Conservation (phyloP, 208 protist species). For the Vickermania ingenoplastis region DNA sequence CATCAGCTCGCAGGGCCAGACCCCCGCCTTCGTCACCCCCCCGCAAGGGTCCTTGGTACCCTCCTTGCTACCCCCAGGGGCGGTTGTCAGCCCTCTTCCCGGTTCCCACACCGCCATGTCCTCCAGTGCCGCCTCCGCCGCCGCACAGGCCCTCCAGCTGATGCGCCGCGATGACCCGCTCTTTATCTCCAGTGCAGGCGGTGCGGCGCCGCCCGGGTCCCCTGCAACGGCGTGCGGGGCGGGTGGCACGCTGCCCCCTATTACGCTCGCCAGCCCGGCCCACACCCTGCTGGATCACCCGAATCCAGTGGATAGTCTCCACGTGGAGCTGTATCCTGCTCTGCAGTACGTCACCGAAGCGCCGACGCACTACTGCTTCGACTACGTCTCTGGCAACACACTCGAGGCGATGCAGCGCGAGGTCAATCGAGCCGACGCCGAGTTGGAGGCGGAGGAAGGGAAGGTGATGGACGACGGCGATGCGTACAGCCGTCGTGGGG, state of each 20-base stretch:
- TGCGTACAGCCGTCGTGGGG: background rate
- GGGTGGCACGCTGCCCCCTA: background rate
- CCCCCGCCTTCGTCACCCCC: background rate
- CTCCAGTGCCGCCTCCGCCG: too few species aligned
- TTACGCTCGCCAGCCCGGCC: background rate
- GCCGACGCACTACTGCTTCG: background rate
- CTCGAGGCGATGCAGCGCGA: background rate
- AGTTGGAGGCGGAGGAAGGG: background rate
- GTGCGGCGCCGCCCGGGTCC: background rate
- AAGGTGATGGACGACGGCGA: background rate
- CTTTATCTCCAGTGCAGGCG: background rate
- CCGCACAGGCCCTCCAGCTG: too few species aligned
- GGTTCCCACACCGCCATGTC: too few species aligned
- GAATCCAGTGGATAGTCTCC: background rate
- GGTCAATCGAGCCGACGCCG: background rate
- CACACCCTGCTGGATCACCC: background rate
- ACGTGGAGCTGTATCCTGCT: background rate
- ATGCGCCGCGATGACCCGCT: background rate
- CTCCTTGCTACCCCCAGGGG: background rate
- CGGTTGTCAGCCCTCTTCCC: too few species aligned
- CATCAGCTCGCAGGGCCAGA: background rate
- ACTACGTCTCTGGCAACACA: background rate
- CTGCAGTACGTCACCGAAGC: background rate
- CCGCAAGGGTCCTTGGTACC: too few species aligned
- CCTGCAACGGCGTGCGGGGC: background rate